These are phyloP conservation scores for Suillus fuscotomentosus DNA, from an alignment of 768 basidiomycete species.

Conservation along the genomic window DNA sequence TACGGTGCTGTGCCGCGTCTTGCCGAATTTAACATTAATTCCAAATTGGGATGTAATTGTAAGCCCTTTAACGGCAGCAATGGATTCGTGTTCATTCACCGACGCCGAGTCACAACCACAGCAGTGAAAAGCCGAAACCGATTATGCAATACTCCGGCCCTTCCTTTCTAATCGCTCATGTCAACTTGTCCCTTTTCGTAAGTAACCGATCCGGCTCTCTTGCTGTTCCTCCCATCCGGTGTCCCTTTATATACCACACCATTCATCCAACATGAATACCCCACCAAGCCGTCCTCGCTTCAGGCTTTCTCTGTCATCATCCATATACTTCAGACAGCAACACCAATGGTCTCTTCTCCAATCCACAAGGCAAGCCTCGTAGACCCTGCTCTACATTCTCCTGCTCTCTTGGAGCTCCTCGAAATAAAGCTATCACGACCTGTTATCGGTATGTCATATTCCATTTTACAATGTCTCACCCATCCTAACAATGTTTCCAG, in stretches of 20 bases:
- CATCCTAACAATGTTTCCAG: conserved; percentile 33
- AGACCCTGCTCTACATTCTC: conserved; percentile 60
- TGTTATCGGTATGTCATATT: conserved; percentile 56
- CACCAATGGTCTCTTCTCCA: conserved; percentile 27
- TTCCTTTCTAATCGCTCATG: conserved; percentile 28
- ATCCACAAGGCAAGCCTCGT: conserved; percentile 55
- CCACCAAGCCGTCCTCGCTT: background rate
- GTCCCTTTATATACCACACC: conserved; percentile 31
- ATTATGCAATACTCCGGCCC: background rate
- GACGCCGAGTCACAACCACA: background rate
- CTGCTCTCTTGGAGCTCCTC: conserved; percentile 66
- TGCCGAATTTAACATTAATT: conserved; percentile 7
- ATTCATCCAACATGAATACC: conserved; percentile 13
- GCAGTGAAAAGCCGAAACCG: background rate
- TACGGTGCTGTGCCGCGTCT: conserved; percentile 6
- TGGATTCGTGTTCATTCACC: background rate
- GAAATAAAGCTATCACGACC: conserved; percentile 59
- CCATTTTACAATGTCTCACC: background rate
- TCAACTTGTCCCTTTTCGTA: conserved; percentile 27
- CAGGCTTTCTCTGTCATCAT: conserved; percentile 1
- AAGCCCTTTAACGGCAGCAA: background rate
- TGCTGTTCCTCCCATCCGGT: conserved; percentile 12
- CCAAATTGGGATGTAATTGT: conserved; percentile 4
- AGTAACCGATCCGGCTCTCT: conserved; percentile 35
- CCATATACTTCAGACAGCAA: background rate